Percentiles rank a stretch among this genome's conserved stretches.
Evolutionary conservation across 2,329 filamentous ascomycete species (phyloP).

Genomic region (Pseudogymnoascus sp.): DNA sequence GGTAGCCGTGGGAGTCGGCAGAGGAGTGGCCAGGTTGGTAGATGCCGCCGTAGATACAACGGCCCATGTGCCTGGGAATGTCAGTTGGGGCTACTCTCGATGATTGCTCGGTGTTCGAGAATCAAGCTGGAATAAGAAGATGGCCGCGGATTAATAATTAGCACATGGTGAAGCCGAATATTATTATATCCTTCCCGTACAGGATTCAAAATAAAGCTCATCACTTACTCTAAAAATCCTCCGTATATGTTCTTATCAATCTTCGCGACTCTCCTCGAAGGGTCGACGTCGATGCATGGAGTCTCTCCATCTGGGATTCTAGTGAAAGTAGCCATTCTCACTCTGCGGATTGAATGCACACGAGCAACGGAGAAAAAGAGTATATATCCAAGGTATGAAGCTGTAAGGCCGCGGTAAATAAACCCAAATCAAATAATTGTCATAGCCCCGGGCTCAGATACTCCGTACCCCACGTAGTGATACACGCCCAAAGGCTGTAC

Average conservation of each 20-base stretch:
- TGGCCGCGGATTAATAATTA: background rate
- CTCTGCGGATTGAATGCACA: background rate
- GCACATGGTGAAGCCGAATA: background rate
- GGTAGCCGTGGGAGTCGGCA: slow-evolving; percentile 68
- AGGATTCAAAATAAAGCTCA: background rate
- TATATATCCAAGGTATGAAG: background rate
- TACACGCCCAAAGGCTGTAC: background rate
- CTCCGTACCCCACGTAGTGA: background rate
- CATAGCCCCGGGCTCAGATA: background rate
- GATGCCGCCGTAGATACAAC: slow-evolving; percentile 80
- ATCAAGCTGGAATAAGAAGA: background rate
- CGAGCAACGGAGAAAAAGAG: background rate
- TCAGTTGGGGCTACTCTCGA: background rate
- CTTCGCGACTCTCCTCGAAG: slow-evolving; percentile 56
- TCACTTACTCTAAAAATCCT: slow-evolving; percentile 69
- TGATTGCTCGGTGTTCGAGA: background rate
- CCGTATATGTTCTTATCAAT: slow-evolving; percentile 67
- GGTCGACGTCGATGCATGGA: slow-evolving; percentile 58
- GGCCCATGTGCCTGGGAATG: slow-evolving; percentile 68
- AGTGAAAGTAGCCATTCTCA: slow-evolving; percentile 63
- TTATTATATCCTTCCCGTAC: background rate
- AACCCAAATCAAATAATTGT: background rate
- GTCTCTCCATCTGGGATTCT: slow-evolving; percentile 52
- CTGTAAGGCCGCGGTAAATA: background rate
- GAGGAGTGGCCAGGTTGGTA: slow-evolving; percentile 69